phyloP scores from a whole-genome alignment of 1,139 yeast genomes.

The Kodamaea plutei region DNA sequence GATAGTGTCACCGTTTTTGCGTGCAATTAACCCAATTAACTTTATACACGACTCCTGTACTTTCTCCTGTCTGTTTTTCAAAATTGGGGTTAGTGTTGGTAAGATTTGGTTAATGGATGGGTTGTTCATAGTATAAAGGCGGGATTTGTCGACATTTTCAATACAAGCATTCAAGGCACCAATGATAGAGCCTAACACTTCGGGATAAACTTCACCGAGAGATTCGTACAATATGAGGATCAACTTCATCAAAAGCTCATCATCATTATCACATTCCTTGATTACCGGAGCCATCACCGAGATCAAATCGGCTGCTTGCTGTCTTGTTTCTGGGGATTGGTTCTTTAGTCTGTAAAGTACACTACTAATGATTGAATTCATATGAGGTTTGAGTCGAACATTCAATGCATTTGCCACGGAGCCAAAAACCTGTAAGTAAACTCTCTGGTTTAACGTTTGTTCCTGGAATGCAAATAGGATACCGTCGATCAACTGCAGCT shows the following conservation, averaged over 20 bases:
- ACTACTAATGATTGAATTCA: slow-evolving; percentile 71
- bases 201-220: slow-evolving; percentile 93
- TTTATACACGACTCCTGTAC: slow-evolving; percentile 85
- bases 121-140: slow-evolving; percentile 55
- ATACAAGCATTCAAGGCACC: slow-evolving; percentile 57
- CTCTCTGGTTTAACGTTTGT: slow-evolving; percentile 52
- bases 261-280: slow-evolving; percentile 53
- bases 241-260: slow-evolving; percentile 58
- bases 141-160: slow-evolving; percentile 33
- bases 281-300: slow-evolving; percentile 65
- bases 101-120: slow-evolving; percentile 83
- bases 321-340: slow-evolving; percentile 68
- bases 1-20: slow-evolving; percentile 77
- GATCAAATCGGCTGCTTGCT: slow-evolving; percentile 82
- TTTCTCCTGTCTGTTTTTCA: slow-evolving; percentile 84
- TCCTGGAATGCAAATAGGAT: slow-evolving; percentile 81
- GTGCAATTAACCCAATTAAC: slow-evolving; percentile 80
- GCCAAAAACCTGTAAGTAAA: slow-evolving; percentile 63
- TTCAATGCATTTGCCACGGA: slow-evolving; percentile 66
- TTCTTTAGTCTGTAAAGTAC: slow-evolving; percentile 72
- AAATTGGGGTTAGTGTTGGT: slow-evolving; percentile 87
- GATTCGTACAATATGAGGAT: slow-evolving; percentile 83
- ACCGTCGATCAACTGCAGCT: slow-evolving; percentile 74
- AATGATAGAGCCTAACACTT: slow-evolving; percentile 82
- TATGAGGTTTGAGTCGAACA: slow-evolving; percentile 65